Evolutionary conservation across 495 filamentous ascomycete species (phyloP), one percentile per base, ranked within the genome.

Genomic region (Sabuloglossum arenarium): DNA sequence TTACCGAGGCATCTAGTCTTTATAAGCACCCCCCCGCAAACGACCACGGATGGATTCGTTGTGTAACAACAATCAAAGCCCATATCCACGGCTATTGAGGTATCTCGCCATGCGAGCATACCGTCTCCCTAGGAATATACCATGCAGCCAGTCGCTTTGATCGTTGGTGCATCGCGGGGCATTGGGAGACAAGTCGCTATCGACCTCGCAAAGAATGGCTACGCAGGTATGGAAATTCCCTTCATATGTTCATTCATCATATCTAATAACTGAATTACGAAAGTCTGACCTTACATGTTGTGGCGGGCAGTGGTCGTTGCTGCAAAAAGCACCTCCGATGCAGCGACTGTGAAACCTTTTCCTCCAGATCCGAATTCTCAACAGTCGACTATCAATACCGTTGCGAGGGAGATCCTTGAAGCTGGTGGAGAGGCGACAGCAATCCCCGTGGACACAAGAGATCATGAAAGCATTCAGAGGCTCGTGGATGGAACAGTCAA

Each of bases 311-410:
- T 91, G 54, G 79, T 89, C 60, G 76, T 90, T 11, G 77, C 84
- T 21, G 84, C 85, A n/a, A 91, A 89, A 65, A 82, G 80, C 47
- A 82, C 75, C 10, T 88, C 81, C 54, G 74, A 82, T 62, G 76
- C 82, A 23, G 63, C 63, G 58, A 70, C 65, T 54, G 66, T 69
- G 31, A 62, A 60, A 5, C 78, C 82, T 3, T 89, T 89, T 64
- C 84, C 86, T 1, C 86, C 86, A 0, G 74, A 90, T 62, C 86
- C 87, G n/a, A 89, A 91, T 66, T 88, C 85, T 21, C 65, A 68
- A 1, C 62, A 75, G 31, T 90, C 86, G 32, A 94, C 87, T 19
- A 87, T 93, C 70, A 85, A 71, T 66, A 93, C 87, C 6, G 87
- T 93, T 49, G 82, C 73, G 60, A 80, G 80, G 34, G 87, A 94